A percentile compares a stretch with the other conserved stretches of the same genome.
These are phyloP conservation scores for Plectranthus barbatus DNA, from an alignment of 257 asterid species.

Conservation along the genomic window DNA sequence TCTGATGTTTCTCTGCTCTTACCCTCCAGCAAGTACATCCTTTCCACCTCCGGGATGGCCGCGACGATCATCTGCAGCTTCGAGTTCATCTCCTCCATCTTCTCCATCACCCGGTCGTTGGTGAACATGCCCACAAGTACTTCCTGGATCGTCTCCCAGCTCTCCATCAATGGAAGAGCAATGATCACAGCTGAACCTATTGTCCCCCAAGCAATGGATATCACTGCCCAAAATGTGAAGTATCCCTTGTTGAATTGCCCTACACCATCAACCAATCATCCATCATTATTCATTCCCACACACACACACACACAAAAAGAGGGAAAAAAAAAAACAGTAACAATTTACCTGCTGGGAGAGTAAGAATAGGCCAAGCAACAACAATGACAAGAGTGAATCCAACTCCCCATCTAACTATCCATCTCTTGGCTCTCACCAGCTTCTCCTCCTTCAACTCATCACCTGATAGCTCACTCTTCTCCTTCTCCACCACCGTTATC, in stretches of 20 bases:
- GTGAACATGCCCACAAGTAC: slow-evolving; percentile 77
- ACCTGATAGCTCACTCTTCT: slow-evolving; percentile 34
- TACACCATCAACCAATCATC: slow-evolving; percentile 19
- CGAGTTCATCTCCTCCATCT: slow-evolving; percentile 60
- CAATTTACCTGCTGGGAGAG: slow-evolving; percentile 71
- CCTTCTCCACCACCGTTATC: slow-evolving; percentile 83
- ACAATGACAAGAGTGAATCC: slow-evolving; percentile 66
- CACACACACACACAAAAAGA: too few species aligned
- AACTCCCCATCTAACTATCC: slow-evolving; percentile 89
- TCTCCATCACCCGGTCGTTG: slow-evolving; percentile 66
- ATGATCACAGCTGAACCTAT: slow-evolving; percentile 72
- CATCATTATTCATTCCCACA: too few species aligned
- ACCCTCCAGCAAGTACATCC: slow-evolving; percentile 57
- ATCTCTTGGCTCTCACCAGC: slow-evolving; percentile 47
- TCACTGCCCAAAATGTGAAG: slow-evolving; percentile 88
- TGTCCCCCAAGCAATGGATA: slow-evolving; percentile 89
- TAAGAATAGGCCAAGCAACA: slow-evolving; percentile 74
- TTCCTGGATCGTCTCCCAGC: slow-evolving; percentile 61
- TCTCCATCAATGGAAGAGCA: slow-evolving; percentile 61
- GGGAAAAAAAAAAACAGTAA: too few species aligned
- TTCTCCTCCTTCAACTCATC: slow-evolving; percentile 73
- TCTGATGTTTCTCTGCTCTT: slow-evolving; percentile 42
- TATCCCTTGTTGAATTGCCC: slow-evolving; percentile 75
- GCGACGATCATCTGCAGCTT: slow-evolving; percentile 53
- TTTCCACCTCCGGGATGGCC: slow-evolving; percentile 78